Percentiles rank a stretch among this genome's conserved stretches.
phyloP scores from a whole-genome alignment of 2,329 filamentous ascomycete genomes.

The Rhexocercosporidium sp. region DNA sequence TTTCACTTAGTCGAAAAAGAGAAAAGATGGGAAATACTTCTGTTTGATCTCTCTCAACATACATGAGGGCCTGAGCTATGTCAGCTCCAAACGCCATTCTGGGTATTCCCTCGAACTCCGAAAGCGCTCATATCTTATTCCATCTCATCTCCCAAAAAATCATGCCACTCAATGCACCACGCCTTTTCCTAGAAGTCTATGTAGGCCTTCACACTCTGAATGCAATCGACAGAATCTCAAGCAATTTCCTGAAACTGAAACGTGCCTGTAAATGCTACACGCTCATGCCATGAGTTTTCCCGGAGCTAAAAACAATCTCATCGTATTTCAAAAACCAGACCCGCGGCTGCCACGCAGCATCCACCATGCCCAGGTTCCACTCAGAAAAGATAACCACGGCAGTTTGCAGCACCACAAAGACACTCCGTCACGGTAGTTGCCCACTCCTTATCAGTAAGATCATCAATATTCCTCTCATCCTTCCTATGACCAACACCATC shows the following conservation, averaged over 20 bases:
- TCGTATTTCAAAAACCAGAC: no score
- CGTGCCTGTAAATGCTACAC: no score
- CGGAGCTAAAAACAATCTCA: no score
- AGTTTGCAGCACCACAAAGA: slow-evolving; percentile 13
- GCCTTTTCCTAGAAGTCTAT: no score
- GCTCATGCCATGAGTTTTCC: no score
- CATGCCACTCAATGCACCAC: neutral
- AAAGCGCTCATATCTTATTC: neutral
- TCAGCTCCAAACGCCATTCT: neutral
- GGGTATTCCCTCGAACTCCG: neutral
- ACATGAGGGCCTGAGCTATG: neutral
- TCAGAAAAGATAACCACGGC: slow-evolving; percentile 13
- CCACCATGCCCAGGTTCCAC: neutral
- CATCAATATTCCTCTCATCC: slow-evolving; percentile 48
- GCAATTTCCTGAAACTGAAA: no score
- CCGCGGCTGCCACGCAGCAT: no score
- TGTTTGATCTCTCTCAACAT: neutral
- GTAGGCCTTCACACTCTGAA: neutral
- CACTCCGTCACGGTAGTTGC: neutral
- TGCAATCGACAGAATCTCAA: no score
- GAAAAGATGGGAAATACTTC: neutral
- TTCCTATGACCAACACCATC: slow-evolving; percentile 65
- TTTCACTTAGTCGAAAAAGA: no score
- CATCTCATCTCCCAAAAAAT: neutral
- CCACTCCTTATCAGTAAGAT: neutral